Percentiles rank a stretch among this genome's conserved stretches.
These are phyloP conservation scores for Globisporangium emineosum DNA, from an alignment of 352 stramenopile genomes.

Conservation along the genomic window DNA sequence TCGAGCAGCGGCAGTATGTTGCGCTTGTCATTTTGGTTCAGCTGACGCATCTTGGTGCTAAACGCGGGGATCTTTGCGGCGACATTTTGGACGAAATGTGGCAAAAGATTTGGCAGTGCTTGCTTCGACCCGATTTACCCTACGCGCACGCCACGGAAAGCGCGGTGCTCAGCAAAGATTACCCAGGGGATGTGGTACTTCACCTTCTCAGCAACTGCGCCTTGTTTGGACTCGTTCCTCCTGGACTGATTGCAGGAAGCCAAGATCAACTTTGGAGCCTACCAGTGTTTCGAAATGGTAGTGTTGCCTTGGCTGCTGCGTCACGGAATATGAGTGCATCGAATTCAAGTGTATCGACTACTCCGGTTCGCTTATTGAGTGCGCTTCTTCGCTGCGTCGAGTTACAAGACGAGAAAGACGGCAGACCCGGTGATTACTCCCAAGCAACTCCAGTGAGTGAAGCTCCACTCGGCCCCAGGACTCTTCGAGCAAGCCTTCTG, in stretches of 20 bases:
- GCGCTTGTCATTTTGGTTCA: constrained; percentile 47
- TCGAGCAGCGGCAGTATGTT: constrained; percentile 49
- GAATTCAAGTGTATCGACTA: constrained; percentile 2
- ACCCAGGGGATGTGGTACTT: constrained; percentile 49
- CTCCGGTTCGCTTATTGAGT: constrained; percentile 18
- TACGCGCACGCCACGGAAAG: constrained; percentile 46
- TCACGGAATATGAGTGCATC: constrained; percentile 7
- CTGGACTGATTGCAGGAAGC: constrained; percentile 27
- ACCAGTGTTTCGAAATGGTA: constrained; percentile 31
- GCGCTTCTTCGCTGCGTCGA: constrained; percentile 20
- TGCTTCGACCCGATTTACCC: constrained; percentile 53
- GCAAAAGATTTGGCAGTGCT: constrained; percentile 38
- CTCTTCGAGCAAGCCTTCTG: constrained; percentile 13
- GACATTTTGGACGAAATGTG: constrained; percentile 43
- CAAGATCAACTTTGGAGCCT: constrained; percentile 39
- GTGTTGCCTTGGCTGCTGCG: constrained; percentile 2
- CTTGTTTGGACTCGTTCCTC: constrained; percentile 39
- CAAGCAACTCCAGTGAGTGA: not conserved
- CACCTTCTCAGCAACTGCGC: constrained; percentile 46
- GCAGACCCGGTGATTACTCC: not conserved
- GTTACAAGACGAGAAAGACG: constrained; percentile 9
- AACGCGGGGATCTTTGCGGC: constrained; percentile 27
- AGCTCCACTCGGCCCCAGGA: not conserved
- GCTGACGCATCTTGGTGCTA: constrained; percentile 36
- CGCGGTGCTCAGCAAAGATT: constrained; percentile 34